A percentile compares a stretch with the other conserved stretches of the same genome.
Evolutionary conservation across 768 basidiomycete species (phyloP).

Genomic region (Saitozyma sp.): DNA sequence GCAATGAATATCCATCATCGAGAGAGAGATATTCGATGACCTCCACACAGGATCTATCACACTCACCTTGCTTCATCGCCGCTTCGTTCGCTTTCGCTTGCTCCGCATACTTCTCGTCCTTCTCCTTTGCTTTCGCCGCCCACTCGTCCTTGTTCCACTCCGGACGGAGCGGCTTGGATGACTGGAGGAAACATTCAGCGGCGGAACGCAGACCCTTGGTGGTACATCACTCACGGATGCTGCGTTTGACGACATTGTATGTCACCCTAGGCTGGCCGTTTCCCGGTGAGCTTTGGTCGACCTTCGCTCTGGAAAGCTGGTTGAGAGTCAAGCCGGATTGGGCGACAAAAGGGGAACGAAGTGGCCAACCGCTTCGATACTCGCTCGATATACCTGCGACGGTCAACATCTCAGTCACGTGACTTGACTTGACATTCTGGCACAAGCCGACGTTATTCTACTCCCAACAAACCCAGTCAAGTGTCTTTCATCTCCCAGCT

Average conservation of each 20-base stretch:
- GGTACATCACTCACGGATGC: conserved; percentile 7
- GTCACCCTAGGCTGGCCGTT: not conserved
- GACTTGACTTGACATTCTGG: not conserved
- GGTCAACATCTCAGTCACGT: conserved; percentile 1
- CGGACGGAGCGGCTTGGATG: conserved; percentile 9
- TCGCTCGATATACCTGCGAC: not conserved
- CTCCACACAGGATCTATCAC: not conserved
- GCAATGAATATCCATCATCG: not conserved
- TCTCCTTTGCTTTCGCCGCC: conserved; percentile 50
- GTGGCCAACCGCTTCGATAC: not conserved
- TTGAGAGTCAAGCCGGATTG: no score
- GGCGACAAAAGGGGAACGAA: not conserved
- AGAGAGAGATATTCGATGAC: not conserved
- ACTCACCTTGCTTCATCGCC: conserved; percentile 53
- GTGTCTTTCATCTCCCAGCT: no score
- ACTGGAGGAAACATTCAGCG: conserved; percentile 5
- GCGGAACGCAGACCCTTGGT: not conserved
- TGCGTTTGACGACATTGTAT: not conserved
- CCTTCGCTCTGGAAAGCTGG: no score
- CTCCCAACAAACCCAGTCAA: not conserved
- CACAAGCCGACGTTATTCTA: not conserved
- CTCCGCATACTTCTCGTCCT: conserved; percentile 67
- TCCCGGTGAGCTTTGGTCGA: no score
- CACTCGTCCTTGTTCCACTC: conserved; percentile 84
- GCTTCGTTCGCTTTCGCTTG: conserved; percentile 64